Evolutionary conservation across 1,139 yeast species (phyloP).

Genomic region (Debaryomyces subglobosus): DNA sequence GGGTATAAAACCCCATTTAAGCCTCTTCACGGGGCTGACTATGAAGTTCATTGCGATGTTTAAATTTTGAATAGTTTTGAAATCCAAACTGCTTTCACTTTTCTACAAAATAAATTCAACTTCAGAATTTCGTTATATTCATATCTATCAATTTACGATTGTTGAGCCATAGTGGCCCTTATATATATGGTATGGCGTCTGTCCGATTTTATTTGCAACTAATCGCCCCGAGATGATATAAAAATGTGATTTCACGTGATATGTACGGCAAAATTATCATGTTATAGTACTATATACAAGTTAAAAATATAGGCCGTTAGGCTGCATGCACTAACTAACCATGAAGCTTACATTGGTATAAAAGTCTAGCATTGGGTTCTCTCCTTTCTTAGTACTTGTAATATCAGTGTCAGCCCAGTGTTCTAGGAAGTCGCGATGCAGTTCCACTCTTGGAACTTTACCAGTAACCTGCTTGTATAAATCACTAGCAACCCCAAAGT

Average conservation of each 20-base stretch:
- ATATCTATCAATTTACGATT: too few species aligned
- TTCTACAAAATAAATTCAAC: neutral
- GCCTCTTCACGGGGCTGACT: neutral
- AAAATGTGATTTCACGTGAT: conserved; percentile 4
- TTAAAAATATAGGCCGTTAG: neutral
- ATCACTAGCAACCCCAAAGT: conserved; percentile 64
- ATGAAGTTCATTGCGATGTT: neutral
- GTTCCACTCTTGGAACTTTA: conserved; percentile 54
- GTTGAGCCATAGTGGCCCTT: neutral
- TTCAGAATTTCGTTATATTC: too few species aligned
- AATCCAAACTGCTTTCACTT: too few species aligned
- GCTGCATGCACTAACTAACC: conserved; percentile 35
- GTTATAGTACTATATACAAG: neutral
- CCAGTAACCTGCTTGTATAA: conserved; percentile 70
- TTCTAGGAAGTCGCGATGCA: conserved; percentile 66
- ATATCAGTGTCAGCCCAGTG: conserved; percentile 73
- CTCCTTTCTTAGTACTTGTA: conserved; percentile 76
- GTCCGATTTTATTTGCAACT: neutral
- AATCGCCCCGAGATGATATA: neutral
- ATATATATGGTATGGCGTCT: neutral
- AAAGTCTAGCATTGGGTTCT: conserved; percentile 84
- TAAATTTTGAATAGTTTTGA: neutral
- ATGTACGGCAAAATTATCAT: neutral
- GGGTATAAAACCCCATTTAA: conserved; percentile 54
- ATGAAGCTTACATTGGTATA: conserved; percentile 79